These are phyloP conservation scores for Arthrobotrys conoides DNA, from an alignment of 2,329 filamentous ascomycete genomes.

Conservation along the genomic window DNA sequence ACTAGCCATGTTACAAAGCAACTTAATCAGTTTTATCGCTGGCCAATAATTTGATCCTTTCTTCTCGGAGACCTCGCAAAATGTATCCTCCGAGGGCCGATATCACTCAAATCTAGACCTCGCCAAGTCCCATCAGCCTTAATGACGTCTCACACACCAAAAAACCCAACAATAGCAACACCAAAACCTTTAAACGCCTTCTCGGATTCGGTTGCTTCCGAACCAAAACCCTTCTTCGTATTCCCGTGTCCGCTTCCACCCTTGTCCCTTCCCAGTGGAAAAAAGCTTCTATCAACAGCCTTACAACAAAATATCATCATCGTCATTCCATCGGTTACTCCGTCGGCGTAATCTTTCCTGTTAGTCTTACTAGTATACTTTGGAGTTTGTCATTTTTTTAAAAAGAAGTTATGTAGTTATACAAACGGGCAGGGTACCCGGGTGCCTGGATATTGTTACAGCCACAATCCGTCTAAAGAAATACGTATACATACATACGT, in stretches of 20 bases:
- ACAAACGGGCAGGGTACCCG: background rate
- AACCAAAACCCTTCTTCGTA: background rate
- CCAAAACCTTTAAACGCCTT: background rate
- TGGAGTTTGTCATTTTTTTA: background rate
- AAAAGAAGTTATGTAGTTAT: too few species aligned
- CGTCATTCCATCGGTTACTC: background rate
- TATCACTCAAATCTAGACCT: constrained; percentile 1
- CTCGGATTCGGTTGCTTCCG: constrained; percentile 13
- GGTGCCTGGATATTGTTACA: background rate
- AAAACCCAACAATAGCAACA: constrained; percentile 4
- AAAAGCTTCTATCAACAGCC: constrained; percentile 5
- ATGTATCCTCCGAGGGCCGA: background rate
- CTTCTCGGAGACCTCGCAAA: background rate
- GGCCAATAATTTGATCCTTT: background rate
- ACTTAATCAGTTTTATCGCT: background rate
- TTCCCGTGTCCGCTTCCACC: constrained; percentile 3
- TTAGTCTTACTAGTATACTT: background rate
- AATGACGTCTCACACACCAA: background rate
- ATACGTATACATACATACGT: background rate
- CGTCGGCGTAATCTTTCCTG: background rate
- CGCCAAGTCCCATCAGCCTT: background rate
- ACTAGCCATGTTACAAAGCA: background rate
- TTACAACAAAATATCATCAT: background rate
- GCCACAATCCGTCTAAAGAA: background rate
- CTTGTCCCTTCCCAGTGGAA: background rate